Percentiles rank a stretch among this genome's conserved stretches.
phyloP scores from a whole-genome alignment of 1,284 basidiomycete species.

The Puccinia coronata region DNA sequence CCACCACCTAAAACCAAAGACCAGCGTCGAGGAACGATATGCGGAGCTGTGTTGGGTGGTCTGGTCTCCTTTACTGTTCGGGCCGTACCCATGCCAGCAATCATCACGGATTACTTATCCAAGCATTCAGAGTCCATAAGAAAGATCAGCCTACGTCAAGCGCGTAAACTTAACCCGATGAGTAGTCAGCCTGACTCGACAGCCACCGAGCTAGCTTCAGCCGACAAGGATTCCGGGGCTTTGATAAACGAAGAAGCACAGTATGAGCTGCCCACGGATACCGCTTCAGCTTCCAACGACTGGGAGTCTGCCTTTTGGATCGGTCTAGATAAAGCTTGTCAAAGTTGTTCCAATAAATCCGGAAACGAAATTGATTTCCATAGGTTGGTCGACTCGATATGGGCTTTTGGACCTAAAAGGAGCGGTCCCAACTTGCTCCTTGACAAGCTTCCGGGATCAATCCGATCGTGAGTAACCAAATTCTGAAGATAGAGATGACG shows the following conservation, averaged over 20 bases:
- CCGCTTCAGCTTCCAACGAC: slow-evolving; percentile 55
- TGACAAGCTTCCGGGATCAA: slow-evolving; percentile 63
- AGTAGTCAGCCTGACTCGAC: background rate
- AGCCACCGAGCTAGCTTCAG: slow-evolving; percentile 31
- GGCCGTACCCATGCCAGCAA: slow-evolving; percentile 73
- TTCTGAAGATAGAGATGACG: background rate
- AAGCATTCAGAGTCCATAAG: slow-evolving; percentile 30
- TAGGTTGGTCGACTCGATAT: slow-evolving; percentile 71
- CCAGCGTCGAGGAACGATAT: slow-evolving; percentile 75
- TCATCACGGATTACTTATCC: slow-evolving; percentile 70
- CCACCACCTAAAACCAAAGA: slow-evolving; percentile 74
- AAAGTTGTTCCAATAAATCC: slow-evolving; percentile 68
- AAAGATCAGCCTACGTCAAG: slow-evolving; percentile 17
- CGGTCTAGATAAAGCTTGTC: slow-evolving; percentile 78
- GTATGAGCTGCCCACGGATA: slow-evolving; percentile 51
- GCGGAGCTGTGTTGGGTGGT: slow-evolving; percentile 70
- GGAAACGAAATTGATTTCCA: slow-evolving; percentile 79
- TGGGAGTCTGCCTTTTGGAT: slow-evolving; percentile 64
- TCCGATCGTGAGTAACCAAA: slow-evolving; percentile 57
- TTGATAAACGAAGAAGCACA: slow-evolving; percentile 50
- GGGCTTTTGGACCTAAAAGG: slow-evolving; percentile 87
- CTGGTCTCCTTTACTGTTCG: slow-evolving; percentile 81
- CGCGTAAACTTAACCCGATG: slow-evolving; percentile 51
- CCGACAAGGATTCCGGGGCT: slow-evolving; percentile 50
- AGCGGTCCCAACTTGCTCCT: slow-evolving; percentile 85